Base-by-base conservation (phyloP, 495 filamentous ascomycete species). In the Penicillium cosmopolitanum region DNA sequence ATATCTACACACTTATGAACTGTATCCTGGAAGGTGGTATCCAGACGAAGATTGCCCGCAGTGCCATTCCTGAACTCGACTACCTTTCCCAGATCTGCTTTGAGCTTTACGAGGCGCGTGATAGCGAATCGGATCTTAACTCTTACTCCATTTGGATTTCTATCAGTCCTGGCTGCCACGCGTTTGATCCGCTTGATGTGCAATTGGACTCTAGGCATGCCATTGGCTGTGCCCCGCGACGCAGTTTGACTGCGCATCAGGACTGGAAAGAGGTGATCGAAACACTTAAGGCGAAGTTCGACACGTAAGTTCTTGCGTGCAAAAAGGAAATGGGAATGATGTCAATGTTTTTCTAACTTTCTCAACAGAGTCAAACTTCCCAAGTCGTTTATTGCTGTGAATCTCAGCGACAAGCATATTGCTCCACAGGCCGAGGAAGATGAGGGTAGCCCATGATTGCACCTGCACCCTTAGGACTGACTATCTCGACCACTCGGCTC, bases 11-110 rank as follows among this genome's bases (percentile, higher is more conserved):
- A 16, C 83, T 98, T 33, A 83, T 98, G 48, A 98, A 98, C 74
- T 98, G 96, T 73, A 97, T 98, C 61, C 80, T 98, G 34, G 95
- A 97, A 76, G 95, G 95, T 60, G 95, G 96, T 35, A 90, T 98
- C 60, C 88, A 92, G 63, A 95, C 93, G 23, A 97, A 97, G 75
- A 90, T 91, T 62, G 88, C 91, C 60, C 86, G 95, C 44, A 90
- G 89, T 66, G 91, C 91, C 31, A 98, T 98, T 62, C 95, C 95
- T 0, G 95, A 98, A 70, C 84, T 98, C 48, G 95, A 98, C 70
- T 98, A 98, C 73, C 84, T 98, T n/a, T 93, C 89, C 28, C 92
- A 96, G 69, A 97, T 98, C 65, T 94, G 90, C 70, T 98, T 98
- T 64, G 95, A 98, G 75, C 82, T 98, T 51, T 98, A 98, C 74